Evolutionary conservation across 257 asterid species (phyloP).

Genomic region (Solanum medicagineum): DNA sequence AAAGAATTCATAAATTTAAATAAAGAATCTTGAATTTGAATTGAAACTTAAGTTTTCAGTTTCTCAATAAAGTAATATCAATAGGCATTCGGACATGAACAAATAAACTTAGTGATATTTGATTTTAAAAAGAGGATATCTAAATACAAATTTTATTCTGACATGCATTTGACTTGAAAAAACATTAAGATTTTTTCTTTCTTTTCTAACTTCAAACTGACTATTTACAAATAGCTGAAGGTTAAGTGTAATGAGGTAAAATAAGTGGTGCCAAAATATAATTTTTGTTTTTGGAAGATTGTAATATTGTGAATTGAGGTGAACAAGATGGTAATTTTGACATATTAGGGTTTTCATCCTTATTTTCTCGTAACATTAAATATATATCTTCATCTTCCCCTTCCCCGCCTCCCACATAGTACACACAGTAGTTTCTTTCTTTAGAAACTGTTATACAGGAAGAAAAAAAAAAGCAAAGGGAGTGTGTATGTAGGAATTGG

Average conservation of each 20-base stretch:
- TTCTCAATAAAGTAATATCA: not conserved
- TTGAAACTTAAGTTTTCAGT: not conserved
- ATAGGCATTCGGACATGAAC: not conserved
- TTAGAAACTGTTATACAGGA: too few relatives aligned
- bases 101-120: not conserved
- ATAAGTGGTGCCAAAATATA: not conserved
- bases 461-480: not conserved
- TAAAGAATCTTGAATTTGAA: not conserved
- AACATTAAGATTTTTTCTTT: not conserved
- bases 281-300: not conserved
- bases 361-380: not conserved
- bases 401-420: too few relatives aligned
- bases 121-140: too few relatives aligned
- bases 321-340: not conserved
- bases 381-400: not conserved
- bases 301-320: not conserved
- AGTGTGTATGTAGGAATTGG: not conserved
- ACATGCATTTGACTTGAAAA: not conserved
- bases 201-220: not conserved
- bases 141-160: too few relatives aligned
- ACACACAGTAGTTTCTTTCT: not conserved
- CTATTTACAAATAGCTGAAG: not conserved
- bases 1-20: too few relatives aligned
- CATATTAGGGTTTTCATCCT: not conserved
- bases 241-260: not conserved